Evolutionary conservation across 306 rosid genomes (phyloP).

Genomic region (Quercus rubra): DNA sequence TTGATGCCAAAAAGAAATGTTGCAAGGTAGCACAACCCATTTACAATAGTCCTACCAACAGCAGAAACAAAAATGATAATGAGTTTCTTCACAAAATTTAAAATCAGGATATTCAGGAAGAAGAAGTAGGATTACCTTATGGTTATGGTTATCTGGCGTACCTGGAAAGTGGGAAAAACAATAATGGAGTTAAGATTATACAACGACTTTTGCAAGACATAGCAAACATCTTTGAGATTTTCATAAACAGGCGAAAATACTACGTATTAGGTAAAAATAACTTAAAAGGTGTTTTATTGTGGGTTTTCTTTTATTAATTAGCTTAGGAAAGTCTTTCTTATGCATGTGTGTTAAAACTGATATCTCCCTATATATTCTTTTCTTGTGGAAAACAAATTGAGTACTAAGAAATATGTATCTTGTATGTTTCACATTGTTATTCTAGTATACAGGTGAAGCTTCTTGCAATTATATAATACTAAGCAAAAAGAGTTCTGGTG

Average conservation of each 20-base stretch:
- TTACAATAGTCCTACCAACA: slow-evolving; percentile 72
- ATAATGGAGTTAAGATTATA: neutral
- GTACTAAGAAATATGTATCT: neutral
- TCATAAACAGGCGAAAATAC: slow-evolving; percentile 3
- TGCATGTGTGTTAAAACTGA: neutral
- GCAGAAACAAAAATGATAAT: slow-evolving; percentile 9
- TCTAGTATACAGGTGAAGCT: neutral
- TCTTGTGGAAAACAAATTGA: neutral
- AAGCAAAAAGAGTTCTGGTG: neutral
- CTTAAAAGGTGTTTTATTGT: slow-evolving; percentile 1
- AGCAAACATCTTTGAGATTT: slow-evolving; percentile 5
- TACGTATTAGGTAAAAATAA: slow-evolving; percentile 13
- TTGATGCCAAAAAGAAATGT: slow-evolving; percentile 87
- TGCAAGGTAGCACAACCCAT: slow-evolving; percentile 89
- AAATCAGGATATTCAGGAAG: neutral
- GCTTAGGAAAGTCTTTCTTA: slow-evolving; percentile 5
- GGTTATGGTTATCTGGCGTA: slow-evolving; percentile 85
- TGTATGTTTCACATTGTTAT: neutral
- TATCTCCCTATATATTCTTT: neutral
- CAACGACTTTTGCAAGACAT: neutral
- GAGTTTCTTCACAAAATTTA: slow-evolving; percentile 15
- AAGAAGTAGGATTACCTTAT: slow-evolving; percentile 55
- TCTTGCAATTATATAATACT: neutral
- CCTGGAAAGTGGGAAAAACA: slow-evolving; percentile 50
- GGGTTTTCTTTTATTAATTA: slow-evolving; percentile 3